Base-by-base conservation (phyloP, 2,329 filamentous ascomycete genomes). In the Penicillium corylophilum region DNA sequence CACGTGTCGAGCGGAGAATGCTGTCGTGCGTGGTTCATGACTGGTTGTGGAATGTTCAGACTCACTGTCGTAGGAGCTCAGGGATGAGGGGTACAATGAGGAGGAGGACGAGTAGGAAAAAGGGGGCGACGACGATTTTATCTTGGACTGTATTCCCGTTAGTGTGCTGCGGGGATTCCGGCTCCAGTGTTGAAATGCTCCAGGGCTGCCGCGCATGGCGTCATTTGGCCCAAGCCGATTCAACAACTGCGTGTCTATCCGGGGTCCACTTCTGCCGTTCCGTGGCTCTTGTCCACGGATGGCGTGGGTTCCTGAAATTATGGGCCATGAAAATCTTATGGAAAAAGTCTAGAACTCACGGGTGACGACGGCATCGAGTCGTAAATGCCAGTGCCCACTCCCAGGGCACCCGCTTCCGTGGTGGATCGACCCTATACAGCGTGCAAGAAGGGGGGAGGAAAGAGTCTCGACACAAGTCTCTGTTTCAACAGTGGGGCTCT, bases 1-100 rank as follows among this genome's bases (percentile, higher is more conserved):
- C 63, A 68, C 64, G 64, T 67, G 62, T 68, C 59, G 53, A 51
- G 48, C 53, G 62, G 59, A 54, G 33, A 42, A 43, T 22, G 43
- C 56, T 56, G 48, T 13, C 12, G 28, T 33, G 35, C 35, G 18
- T 47, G 53, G 50, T 9, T 31, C 35, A 50, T 26, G 48, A 45
- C 29, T 28, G 26, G 42, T 39, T 36, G 42, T 36, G 42, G 42
- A 43, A 28, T 43, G 40, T 16, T 15, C 22, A 20, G 41, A 53
- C 35, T 40, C 39, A 51, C 42, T 42, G 46, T 39, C 41, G 26
- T 44, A 55, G 46, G 50, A 50, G 54, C 53, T 53, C 41, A 26
- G 42, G 31, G 36, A 22, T 16, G 46, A 44, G 45, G 13, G 42
- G 24, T 31, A 26, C 22, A 40, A 40, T 4, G 10, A 16, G 23